Evolutionary conservation across 345 rosid genomes (phyloP), one percentile per base, ranked within the genome.

Genomic region (Brassica rapa): DNA sequence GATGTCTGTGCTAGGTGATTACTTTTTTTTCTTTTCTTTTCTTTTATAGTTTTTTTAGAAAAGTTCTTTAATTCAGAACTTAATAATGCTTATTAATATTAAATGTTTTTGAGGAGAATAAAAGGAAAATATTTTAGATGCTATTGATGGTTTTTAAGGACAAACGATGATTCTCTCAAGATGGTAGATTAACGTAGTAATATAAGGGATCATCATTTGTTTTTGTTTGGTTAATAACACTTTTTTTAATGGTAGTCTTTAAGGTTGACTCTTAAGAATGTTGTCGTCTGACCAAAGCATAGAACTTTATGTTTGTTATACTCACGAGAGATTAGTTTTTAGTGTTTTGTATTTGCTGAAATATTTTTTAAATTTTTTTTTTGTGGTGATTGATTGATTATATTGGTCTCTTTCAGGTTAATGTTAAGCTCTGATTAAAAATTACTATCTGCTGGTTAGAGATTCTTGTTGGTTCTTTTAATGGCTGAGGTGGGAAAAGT

Each of bases 391-490:
- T 60, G 64, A 15, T 71, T 60, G 64, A 15, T 71, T 23, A 5
- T 35, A 19, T 41, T 43, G 35, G n/a, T 72, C 5, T 49, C 29
- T 61, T 61, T 1, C 75, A 80, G 82, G 71, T 72, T 51, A 35
- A 64, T 7, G 15, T 33, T 49, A 33, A 60, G 67, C 30, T 55
- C 29, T 4, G 33, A 24, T 69, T 74, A 77, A 35, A 64, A 64
- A 21, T 15, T 61, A 57, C 61, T 53, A 71, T 66, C 75, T 77
- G 67, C 77, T 79, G 62, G 57, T 74, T 16, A 55, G 74, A 77
- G 57, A 53, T 0, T 80, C 83, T 70, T 53, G 71, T 78, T 46
- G 70, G 53, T 82, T 76, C 66, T 62, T 57, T 81, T 25, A 25
- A 75, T 80, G 83, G 70, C 79, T 63, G 80, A 70, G 35, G 66